Evolutionary conservation across 2,329 filamentous ascomycete species (phyloP), one percentile per base, ranked within the genome.

Genomic region (Ophiostoma piceae): DNA sequence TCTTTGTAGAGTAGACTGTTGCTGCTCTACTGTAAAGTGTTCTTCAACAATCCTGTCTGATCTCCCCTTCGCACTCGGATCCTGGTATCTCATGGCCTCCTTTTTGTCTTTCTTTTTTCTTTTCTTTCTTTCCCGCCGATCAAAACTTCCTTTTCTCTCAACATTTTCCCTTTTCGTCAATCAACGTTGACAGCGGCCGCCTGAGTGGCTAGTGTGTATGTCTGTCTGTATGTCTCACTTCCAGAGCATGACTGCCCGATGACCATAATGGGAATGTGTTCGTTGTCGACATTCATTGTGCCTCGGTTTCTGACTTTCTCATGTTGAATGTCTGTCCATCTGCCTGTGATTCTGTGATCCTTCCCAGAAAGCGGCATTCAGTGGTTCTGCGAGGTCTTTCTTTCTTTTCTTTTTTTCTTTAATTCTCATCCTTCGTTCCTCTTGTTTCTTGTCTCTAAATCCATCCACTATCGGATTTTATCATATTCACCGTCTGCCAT

Each of bases 21-120:
- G 43, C 43, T 37, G 5, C 3, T 35, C 35, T 2, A 37, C 35
- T 64, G 5, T 47, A 47, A n/a, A 47, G 43, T n/a, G 51, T 57
- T 57, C 51, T 57, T 57, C 51, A 57, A 22, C 51, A 57, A 57
- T 57, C 51, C 51, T 57, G 16, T 26, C 11, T 22, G 51, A 57
- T 14, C 8, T 9, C n/a, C 47, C 47, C n/a, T 57, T 57, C 35
- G 35, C 35, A 35, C 35, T 35, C 35, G 35, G 35, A 35, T 35
- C 35, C 35, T 35, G 26, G 26, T 29, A 54, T 22, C 47, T 54
- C 47, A 54, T 54, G 47, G 47, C 5, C n/a, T 22, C 9, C 22
- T 26, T 8, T 3, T 57, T 57, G n/a, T 57, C 26, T 57, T 11
- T 26, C 43, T 8, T 39, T 39, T 22, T 19, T 22, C 5, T 22